Percentiles rank a stretch among this genome's conserved stretches.
These are phyloP conservation scores for Trypanosoma scelopori DNA, from an alignment of 208 protist species.

Conservation along the genomic window DNA sequence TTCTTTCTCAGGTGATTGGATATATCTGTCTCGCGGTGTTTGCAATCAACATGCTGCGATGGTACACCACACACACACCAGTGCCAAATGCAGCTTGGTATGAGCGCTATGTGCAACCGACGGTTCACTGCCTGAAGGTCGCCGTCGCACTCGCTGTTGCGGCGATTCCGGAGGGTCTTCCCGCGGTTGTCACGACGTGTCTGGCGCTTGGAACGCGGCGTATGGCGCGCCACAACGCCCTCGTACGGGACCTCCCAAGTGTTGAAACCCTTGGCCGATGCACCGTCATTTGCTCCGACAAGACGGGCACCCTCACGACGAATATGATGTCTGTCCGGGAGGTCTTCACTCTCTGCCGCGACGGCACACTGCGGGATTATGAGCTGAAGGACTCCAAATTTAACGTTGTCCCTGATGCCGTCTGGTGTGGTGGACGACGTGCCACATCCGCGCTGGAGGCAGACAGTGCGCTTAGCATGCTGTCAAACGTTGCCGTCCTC, in stretches of 20 bases:
- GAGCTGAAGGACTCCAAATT: slow-evolving; percentile 53
- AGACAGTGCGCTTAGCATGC: slow-evolving; percentile 57
- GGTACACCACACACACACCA: slow-evolving; percentile 81
- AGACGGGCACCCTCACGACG: slow-evolving; percentile 99
- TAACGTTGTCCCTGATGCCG: slow-evolving; percentile 40
- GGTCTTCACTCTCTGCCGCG: slow-evolving; percentile 41
- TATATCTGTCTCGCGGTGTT: slow-evolving; percentile 91
- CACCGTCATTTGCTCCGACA: slow-evolving; percentile 98
- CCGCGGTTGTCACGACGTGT: slow-evolving; percentile 96
- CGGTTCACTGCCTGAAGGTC: slow-evolving; percentile 94
- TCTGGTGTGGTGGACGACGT: slow-evolving; percentile 19
- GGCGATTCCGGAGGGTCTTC: slow-evolving; percentile 98
- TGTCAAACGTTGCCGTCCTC: slow-evolving; percentile 56
- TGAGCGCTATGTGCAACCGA: slow-evolving; percentile 61
- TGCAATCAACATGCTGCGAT: slow-evolving; percentile 89
- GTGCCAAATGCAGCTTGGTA: slow-evolving; percentile 41
- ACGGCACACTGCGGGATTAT: slow-evolving; percentile 32
- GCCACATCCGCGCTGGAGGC: slow-evolving; percentile 24
- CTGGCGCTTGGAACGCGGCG: slow-evolving; percentile 94
- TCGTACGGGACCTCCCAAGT: slow-evolving; percentile 94
- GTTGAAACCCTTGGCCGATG: slow-evolving; percentile 98
- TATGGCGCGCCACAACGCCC: slow-evolving; percentile 96
- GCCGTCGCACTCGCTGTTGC: slow-evolving; percentile 97
- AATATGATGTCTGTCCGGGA: slow-evolving; percentile 97
- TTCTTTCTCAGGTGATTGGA: slow-evolving; percentile 91